Percentiles rank a stretch among this genome's conserved stretches.
Evolutionary conservation across 2,329 filamentous ascomycete species (phyloP).

Genomic region (Fusarium protoensiforme): DNA sequence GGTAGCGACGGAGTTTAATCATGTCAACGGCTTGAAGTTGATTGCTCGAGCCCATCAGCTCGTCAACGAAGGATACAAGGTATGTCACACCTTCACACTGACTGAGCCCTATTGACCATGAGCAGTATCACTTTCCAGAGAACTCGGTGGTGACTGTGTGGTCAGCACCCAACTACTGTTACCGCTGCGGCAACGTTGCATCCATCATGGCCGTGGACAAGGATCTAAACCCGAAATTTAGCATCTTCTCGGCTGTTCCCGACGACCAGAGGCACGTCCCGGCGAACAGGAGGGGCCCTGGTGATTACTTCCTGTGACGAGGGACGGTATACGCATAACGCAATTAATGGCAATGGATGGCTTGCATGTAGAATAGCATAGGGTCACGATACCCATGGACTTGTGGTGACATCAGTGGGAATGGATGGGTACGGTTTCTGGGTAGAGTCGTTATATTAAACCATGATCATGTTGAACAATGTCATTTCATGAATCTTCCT

Average conservation of each 20-base stretch:
- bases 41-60: constrained; percentile 98
- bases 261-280: constrained; percentile 86
- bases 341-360: constrained; percentile 34
- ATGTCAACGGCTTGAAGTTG: constrained; percentile 95
- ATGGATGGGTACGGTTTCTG: constrained; percentile 37
- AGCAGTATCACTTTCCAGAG: constrained; percentile 89
- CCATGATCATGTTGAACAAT: constrained; percentile 13
- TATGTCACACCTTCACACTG: constrained; percentile 50
- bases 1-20: constrained; percentile 96
- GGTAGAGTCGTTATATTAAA: constrained; percentile 40
- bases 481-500: neutral
- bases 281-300: constrained; percentile 73
- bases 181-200: constrained; percentile 94
- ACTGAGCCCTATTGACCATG: constrained; percentile 41
- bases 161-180: constrained; percentile 97
- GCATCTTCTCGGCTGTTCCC: constrained; percentile 90
- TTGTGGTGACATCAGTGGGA: constrained; percentile 46
- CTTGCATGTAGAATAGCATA: constrained; percentile 56
- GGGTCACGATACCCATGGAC: constrained; percentile 55
- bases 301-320: constrained; percentile 75
- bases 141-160: constrained; percentile 98
- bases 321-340: constrained; percentile 39
- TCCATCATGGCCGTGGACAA: constrained; percentile 94
- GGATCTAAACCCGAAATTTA: constrained; percentile 90
- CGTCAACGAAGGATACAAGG: constrained; percentile 98